Percentiles rank a stretch among this genome's conserved stretches.
Conservation (phyloP, 345 rosid species). For the Luvunga scandens region DNA sequence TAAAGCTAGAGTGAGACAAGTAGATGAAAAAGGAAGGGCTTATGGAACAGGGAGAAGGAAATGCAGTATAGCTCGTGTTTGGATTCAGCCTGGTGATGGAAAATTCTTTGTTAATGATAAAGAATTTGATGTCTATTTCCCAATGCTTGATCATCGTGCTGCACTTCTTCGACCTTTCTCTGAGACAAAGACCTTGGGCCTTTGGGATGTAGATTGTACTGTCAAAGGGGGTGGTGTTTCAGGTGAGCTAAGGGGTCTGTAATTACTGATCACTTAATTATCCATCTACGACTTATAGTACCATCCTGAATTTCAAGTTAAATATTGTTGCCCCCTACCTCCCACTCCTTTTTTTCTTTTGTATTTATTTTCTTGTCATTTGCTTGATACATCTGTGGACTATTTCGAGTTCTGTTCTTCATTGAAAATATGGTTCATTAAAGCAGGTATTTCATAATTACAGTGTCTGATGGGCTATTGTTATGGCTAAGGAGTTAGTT, state of each 20-base stretch:
- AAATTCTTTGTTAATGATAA: slow-evolving; percentile 75
- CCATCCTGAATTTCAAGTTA: neutral
- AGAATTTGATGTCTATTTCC: slow-evolving; percentile 82
- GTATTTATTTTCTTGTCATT: neutral
- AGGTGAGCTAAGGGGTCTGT: slow-evolving; percentile 41
- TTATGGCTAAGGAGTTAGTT: neutral
- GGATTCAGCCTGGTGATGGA: slow-evolving; percentile 91
- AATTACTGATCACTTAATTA: neutral
- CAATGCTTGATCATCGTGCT: slow-evolving; percentile 93
- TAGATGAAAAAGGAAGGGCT: slow-evolving; percentile 86
- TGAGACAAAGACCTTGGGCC: slow-evolving; percentile 96
- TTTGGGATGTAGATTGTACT: slow-evolving; percentile 82
- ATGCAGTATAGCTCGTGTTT: slow-evolving; percentile 88
- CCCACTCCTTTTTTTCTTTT: neutral
- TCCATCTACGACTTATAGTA: neutral
- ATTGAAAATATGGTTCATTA: neutral
- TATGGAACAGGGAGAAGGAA: slow-evolving; percentile 98
- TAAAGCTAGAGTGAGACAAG: slow-evolving; percentile 79
- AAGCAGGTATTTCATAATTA: neutral
- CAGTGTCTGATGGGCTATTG: neutral
- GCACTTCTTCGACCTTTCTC: slow-evolving; percentile 90
- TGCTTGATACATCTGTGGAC: neutral
- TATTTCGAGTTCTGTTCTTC: neutral
- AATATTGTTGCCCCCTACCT: neutral
- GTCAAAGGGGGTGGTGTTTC: slow-evolving; percentile 93